Conservation (phyloP, 2,329 filamentous ascomycete genomes). For the Phaeoacremonium minimum region DNA sequence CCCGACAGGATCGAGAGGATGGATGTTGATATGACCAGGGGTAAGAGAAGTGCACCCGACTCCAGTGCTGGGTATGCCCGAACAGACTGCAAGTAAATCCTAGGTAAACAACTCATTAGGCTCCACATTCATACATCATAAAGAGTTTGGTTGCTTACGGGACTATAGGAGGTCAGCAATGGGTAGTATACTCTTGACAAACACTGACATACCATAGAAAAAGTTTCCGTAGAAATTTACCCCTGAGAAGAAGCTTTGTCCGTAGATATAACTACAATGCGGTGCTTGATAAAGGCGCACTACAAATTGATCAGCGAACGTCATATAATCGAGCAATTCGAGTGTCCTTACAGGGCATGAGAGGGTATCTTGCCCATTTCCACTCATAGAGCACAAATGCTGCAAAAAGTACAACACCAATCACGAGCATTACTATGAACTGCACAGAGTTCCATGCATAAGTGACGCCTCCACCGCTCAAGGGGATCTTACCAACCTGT, state of each 20-base stretch:
- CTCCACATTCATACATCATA: no score
- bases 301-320: neutral
- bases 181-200: no score
- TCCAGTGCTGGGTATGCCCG: slow-evolving; percentile 18
- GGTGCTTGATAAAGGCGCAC: slow-evolving; percentile 15
- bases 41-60: slow-evolving; percentile 22
- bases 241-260: slow-evolving; percentile 20
- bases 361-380: slow-evolving; percentile 18
- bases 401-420: slow-evolving; percentile 13
- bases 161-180: neutral
- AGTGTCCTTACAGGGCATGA: slow-evolving; percentile 16
- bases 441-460: slow-evolving; percentile 19
- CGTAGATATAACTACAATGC: slow-evolving; percentile 14
- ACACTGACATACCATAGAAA: slow-evolving; percentile 15
- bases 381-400: slow-evolving; percentile 21
- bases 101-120: no score
- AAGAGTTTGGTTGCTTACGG: slow-evolving; percentile 6
- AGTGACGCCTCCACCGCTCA: slow-evolving; percentile 19
- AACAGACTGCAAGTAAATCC: slow-evolving; percentile 26
- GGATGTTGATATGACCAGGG: slow-evolving; percentile 21
- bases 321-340: neutral
- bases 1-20: slow-evolving; percentile 22
- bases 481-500: slow-evolving; percentile 12
- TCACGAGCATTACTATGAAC: slow-evolving; percentile 15
- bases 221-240: slow-evolving; percentile 22